phyloP scores from a whole-genome alignment of 768 basidiomycete genomes.

The Inosperma sp. region DNA sequence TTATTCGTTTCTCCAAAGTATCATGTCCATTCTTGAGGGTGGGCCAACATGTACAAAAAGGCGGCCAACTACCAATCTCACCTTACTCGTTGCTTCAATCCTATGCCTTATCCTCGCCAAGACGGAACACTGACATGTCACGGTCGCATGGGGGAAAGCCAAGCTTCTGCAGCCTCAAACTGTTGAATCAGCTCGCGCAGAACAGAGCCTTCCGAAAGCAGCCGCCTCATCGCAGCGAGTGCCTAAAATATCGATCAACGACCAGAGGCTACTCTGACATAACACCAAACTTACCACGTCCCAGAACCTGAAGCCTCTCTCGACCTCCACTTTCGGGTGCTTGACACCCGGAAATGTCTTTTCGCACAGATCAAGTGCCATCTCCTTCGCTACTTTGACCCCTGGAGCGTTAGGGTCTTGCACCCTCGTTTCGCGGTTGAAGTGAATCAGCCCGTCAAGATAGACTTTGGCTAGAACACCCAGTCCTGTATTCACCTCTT shows the following conservation, averaged over 20 bases:
- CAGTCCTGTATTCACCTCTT: constrained; percentile 96
- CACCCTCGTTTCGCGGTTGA: constrained; percentile 80
- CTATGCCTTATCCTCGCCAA: no score
- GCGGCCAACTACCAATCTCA: no score
- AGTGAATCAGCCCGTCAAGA: constrained; percentile 85
- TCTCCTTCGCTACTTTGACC: constrained; percentile 79
- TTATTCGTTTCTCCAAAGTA: no score
- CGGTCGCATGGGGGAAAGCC: constrained; percentile 89
- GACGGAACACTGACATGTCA: no score
- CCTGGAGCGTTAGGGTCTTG: constrained; percentile 81
- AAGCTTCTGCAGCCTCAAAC: constrained; percentile 93
- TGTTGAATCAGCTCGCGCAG: constrained; percentile 86
- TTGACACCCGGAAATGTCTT: constrained; percentile 95
- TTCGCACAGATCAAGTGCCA: constrained; percentile 89
- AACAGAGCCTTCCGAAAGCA: constrained; percentile 79
- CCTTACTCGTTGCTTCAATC: no score
- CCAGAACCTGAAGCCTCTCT: constrained; percentile 98
- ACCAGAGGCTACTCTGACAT: no score
- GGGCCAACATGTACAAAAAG: no score
- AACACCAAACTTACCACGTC: no score
- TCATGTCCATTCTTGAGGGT: no score
- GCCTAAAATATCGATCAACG: no score
- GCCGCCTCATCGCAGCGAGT: constrained; percentile 82
- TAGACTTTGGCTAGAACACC: constrained; percentile 97
- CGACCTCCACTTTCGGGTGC: constrained; percentile 80